These are phyloP conservation scores for Septoria linicola DNA, from an alignment of 2,329 filamentous ascomycete genomes.

Conservation along the genomic window DNA sequence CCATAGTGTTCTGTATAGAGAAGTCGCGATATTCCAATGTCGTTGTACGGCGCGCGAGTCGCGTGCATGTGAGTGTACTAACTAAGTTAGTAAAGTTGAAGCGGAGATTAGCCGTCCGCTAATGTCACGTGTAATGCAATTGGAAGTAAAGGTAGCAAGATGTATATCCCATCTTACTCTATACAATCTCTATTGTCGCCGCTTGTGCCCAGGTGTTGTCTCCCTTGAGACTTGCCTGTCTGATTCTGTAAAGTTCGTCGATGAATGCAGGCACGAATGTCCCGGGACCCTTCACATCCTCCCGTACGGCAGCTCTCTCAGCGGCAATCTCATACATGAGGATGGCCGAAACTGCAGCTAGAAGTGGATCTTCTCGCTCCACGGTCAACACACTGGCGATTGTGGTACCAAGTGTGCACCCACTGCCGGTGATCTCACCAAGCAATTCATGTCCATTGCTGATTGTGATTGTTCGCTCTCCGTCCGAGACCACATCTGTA, in stretches of 20 bases:
- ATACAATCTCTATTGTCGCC: constrained; percentile 50
- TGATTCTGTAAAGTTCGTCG: constrained; percentile 61
- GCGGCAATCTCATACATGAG: constrained; percentile 77
- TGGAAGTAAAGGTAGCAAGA: too few species aligned
- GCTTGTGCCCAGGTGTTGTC: constrained; percentile 54
- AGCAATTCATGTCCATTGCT: constrained; percentile 74
- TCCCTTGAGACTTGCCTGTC: constrained; percentile 50
- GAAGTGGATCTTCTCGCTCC: constrained; percentile 62
- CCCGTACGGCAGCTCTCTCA: constrained; percentile 59
- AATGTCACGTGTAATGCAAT: too few species aligned
- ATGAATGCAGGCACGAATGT: constrained; percentile 84
- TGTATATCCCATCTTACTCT: not conserved
- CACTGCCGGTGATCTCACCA: constrained; percentile 68
- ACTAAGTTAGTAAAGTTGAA: constrained; percentile 9
- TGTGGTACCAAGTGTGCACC: constrained; percentile 80
- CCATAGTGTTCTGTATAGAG: not conserved
- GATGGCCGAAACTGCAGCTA: constrained; percentile 69
- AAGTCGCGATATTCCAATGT: too few species aligned
- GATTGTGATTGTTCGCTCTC: constrained; percentile 64
- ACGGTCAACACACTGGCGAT: constrained; percentile 73
- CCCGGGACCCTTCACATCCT: constrained; percentile 73
- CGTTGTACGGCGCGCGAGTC: too few species aligned
- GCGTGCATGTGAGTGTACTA: not conserved
- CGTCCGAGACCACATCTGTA: constrained; percentile 76
- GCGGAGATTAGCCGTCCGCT: too few species aligned